A percentile compares a stretch with the other conserved stretches of the same genome.
These are phyloP conservation scores for Tetrapisispora taiwanensis DNA, from an alignment of 805 yeast genomes.

Conservation along the genomic window DNA sequence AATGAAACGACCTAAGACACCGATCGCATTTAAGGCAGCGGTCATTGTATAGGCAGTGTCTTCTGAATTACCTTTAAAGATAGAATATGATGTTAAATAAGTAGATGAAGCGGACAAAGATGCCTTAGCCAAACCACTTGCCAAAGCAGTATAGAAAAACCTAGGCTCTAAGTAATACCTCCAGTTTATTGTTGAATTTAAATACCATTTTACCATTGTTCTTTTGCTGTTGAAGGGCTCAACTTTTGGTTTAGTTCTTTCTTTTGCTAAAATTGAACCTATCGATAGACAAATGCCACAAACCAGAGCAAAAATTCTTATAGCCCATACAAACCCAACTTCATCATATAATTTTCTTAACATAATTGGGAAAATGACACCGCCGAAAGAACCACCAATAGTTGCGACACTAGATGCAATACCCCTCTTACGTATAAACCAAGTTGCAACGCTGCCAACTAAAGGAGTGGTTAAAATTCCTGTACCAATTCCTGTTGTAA, in stretches of 20 bases:
- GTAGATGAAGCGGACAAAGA: conserved; percentile 40
- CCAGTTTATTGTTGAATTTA: conserved; percentile 24
- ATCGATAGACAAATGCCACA: conserved; percentile 32
- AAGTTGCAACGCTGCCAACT: conserved; percentile 53
- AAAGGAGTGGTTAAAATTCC: conserved; percentile 54
- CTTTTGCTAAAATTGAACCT: conserved; percentile 33
- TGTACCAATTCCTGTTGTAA: conserved; percentile 48
- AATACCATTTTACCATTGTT: conserved; percentile 22
- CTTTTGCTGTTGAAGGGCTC: conserved; percentile 32
- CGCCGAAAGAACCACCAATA: conserved; percentile 49
- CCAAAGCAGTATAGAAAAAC: conserved; percentile 35
- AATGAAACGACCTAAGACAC: conserved; percentile 37
- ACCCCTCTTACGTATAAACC: conserved; percentile 54
- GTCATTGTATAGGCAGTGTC: conserved; percentile 37
- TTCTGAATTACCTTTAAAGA: conserved; percentile 37
- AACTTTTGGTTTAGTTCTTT: conserved; percentile 27
- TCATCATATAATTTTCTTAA: conserved; percentile 39
- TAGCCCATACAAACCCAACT: conserved; percentile 53
- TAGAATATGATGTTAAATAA: conserved; percentile 44
- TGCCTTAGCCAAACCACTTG: conserved; percentile 38
- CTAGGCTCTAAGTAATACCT: conserved; percentile 34
- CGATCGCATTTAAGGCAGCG: conserved; percentile 38
- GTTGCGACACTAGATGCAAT: conserved; percentile 43
- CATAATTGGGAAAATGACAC: conserved; percentile 45
- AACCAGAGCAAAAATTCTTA: conserved; percentile 42